Base-by-base conservation (phyloP, 164 flowering plant species). In the Vitis amurensis region DNA sequence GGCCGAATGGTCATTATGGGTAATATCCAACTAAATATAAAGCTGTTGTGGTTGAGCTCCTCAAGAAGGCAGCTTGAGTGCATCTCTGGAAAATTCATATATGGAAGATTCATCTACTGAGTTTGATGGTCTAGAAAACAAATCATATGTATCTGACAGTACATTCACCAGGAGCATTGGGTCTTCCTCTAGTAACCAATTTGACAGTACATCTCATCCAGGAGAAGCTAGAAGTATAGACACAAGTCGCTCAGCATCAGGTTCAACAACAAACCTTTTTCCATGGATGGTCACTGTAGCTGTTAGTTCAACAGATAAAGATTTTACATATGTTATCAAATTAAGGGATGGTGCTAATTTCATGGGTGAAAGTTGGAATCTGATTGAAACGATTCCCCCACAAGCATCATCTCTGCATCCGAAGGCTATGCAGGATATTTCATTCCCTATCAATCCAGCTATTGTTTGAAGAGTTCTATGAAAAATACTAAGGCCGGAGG, bases 391-490 rank as follows among this genome's bases (percentile, higher is more conserved):
- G 85, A 84, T 56, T 37, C 76, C 56, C 68, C 88, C 10, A 70
- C 86, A 65, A 77, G 76, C 59, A 77, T 88, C 71, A 85, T 88
- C n/a, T 71, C 88, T 66, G 97, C 92, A 61, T 80, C 97, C 19
- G 80, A 84, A 55, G 91, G 89, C 69, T 63, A 72, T 77, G 89
- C 77, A 7, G 93, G 91, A 66, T 86, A 86, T 66, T 91, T 91
- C 64, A 89, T 91, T 68, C 93, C 97, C 63, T 86, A 89, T 66
- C 97, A 91, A 78, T 86, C 97, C 82, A 89, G 97, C 75, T 89
- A 71, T 79, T 91, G 97, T 68, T 79, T 89, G 67, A 92, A 91
- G 64, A 89, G 93, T 71, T 89, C 92, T 50, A 69, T 91, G 87
- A 84, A 86, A 70, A 71, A 74, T 6, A 81, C 88, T 50, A 85